These are phyloP conservation scores for Crithidia fasciculata DNA, from an alignment of 208 protist species.

Conservation along the genomic window DNA sequence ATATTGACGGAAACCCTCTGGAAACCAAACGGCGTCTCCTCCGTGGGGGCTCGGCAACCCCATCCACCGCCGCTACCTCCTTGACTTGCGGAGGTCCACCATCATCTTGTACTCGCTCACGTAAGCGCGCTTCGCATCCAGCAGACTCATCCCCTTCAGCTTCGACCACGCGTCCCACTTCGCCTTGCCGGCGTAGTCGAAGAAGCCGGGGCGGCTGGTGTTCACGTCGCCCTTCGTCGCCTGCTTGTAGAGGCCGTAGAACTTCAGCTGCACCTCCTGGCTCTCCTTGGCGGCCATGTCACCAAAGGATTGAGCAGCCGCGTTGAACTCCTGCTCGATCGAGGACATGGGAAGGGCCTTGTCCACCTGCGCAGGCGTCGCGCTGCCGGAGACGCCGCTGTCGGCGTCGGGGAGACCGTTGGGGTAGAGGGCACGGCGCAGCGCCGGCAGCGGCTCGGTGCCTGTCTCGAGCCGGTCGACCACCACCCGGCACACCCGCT, in stretches of 20 bases:
- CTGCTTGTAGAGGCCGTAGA: slow-evolving; percentile 91
- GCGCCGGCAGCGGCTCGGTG: slow-evolving; percentile 45
- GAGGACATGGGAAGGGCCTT: slow-evolving; percentile 26
- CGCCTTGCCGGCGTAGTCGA: slow-evolving; percentile 77
- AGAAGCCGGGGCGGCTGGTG: slow-evolving; percentile 69
- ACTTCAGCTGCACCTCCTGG: slow-evolving; percentile 83
- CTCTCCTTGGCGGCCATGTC: slow-evolving; percentile 41
- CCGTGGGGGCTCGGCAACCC: neutral
- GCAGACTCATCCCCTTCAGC: slow-evolving; percentile 77
- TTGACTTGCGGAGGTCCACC: slow-evolving; percentile 32
- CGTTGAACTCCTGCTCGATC: slow-evolving; percentile 59
- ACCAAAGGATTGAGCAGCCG: slow-evolving; percentile 60
- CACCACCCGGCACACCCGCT: slow-evolving; percentile 43
- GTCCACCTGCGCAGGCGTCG: slow-evolving; percentile 21
- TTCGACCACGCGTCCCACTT: slow-evolving; percentile 94
- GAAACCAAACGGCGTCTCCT: neutral
- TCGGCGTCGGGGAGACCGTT: slow-evolving; percentile 10
- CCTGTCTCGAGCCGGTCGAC: slow-evolving; percentile 56
- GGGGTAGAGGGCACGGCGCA: slow-evolving; percentile 49
- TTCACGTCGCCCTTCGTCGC: slow-evolving; percentile 86
- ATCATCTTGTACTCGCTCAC: slow-evolving; percentile 65
- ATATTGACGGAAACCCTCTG: neutral
- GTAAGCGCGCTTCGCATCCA: slow-evolving; percentile 89
- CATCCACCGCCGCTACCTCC: neutral
- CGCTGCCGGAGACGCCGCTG: slow-evolving; percentile 11